Conservation (phyloP, 805 yeast species). For the Ogataea philodendri region DNA sequence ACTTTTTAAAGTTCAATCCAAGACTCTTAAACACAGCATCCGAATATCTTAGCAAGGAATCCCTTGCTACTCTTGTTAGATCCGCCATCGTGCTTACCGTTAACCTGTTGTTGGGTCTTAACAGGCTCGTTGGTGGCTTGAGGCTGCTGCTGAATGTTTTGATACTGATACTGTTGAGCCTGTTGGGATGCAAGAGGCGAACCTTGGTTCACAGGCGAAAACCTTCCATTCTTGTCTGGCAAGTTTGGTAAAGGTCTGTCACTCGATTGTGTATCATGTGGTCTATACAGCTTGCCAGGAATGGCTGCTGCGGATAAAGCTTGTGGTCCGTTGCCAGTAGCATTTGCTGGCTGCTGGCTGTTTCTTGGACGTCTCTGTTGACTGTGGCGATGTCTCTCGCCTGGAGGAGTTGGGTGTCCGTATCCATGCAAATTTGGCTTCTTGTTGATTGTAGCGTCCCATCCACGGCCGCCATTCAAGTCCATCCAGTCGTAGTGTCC, state of each 20-base stretch:
- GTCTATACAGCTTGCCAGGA: conserved; percentile 19
- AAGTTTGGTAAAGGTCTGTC: conserved; percentile 37
- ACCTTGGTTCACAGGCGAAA: conserved; percentile 20
- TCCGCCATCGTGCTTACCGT: conserved; percentile 20
- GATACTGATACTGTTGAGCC: conserved; percentile 19
- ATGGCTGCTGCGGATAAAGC: conserved; percentile 16
- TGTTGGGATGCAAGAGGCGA: conserved; percentile 16
- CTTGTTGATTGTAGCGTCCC: conserved; percentile 87
- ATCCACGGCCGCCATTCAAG: conserved; percentile 90
- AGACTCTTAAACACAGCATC: conserved; percentile 20
- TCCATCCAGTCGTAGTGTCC: conserved; percentile 98
- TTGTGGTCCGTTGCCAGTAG: conserved; percentile 14
- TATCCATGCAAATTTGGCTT: conserved; percentile 95
- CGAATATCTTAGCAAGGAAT: conserved; percentile 26
- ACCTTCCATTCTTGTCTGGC: conserved; percentile 30
- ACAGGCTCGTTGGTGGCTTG: conserved; percentile 21
- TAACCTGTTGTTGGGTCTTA: conserved; percentile 14
- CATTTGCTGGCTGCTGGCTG: conserved; percentile 28
- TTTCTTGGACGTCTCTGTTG: conserved; percentile 37
- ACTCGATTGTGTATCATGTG: conserved; percentile 22
- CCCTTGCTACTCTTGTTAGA: conserved; percentile 25
- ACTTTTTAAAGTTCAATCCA: conserved; percentile 3
- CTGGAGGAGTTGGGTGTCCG: conserved; percentile 89
- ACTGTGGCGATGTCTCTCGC: conserved; percentile 45
- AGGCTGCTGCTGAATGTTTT: conserved; percentile 24